These are phyloP conservation scores for Tetrahymena thermophila DNA, from an alignment of 73 alveolate species.

Conservation along the genomic window DNA sequence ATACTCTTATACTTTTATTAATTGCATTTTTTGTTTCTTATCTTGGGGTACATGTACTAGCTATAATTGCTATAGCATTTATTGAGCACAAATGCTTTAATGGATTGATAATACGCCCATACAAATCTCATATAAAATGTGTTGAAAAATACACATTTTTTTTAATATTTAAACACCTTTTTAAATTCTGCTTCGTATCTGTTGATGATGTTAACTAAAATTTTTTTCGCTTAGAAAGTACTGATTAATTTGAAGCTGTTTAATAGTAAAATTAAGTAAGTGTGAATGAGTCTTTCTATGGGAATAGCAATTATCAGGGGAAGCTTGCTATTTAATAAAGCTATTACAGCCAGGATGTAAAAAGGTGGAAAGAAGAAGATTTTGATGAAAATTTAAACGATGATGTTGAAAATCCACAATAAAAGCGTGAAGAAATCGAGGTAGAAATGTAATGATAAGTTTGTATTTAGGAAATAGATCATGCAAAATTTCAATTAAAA, in stretches of 20 bases:
- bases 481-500: background rate
- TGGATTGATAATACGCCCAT: background rate
- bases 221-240: background rate
- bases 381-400: background rate
- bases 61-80: background rate
- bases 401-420: background rate
- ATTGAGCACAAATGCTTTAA: background rate
- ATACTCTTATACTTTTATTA: background rate
- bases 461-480: background rate
- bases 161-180: background rate
- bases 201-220: background rate
- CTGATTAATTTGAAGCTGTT: background rate
- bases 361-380: background rate
- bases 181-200: background rate
- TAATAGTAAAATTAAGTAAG: background rate
- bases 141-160: background rate
- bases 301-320: background rate
- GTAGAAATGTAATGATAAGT: background rate
- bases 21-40: background rate
- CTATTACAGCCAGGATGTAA: background rate
- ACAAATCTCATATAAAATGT: background rate
- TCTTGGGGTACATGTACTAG: background rate
- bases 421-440: background rate
- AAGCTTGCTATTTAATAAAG: background rate
- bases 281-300: background rate